A percentile compares a stretch with the other conserved stretches of the same genome.
phyloP scores from a whole-genome alignment of 805 yeast genomes.

The Candida nanaspora region DNA sequence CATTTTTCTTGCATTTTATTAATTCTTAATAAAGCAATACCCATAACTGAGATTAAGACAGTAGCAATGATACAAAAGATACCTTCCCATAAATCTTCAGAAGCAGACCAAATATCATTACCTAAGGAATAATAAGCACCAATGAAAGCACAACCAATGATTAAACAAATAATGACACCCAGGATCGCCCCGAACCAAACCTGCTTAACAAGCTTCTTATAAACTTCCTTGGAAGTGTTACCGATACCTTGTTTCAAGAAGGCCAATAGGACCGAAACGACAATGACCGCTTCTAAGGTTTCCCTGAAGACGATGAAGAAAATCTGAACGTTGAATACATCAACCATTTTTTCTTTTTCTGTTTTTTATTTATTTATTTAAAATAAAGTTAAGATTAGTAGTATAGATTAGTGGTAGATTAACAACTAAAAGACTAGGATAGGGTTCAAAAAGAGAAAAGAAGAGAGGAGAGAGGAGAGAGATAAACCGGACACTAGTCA shows the following conservation, averaged over 20 bases:
- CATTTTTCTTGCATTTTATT: constrained; percentile 96
- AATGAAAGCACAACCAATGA: constrained; percentile 87
- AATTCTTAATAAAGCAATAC: constrained; percentile 91
- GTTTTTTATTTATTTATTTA: too few relatives aligned
- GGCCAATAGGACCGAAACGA: constrained; percentile 85
- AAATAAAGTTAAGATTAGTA: too few relatives aligned
- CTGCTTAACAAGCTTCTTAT: constrained; percentile 62
- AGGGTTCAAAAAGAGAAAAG: not conserved
- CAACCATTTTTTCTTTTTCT: constrained; percentile 23
- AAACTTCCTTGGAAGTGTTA: constrained; percentile 38
- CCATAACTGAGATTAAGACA: constrained; percentile 85
- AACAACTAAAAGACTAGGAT: too few relatives aligned
- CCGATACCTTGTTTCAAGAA: constrained; percentile 88
- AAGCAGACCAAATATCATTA: constrained; percentile 73
- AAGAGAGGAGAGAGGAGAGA: not conserved
- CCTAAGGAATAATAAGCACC: constrained; percentile 84
- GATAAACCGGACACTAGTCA: not conserved
- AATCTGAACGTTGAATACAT: constrained; percentile 62
- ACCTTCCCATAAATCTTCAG: constrained; percentile 98
- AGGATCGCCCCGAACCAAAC: constrained; percentile 77
- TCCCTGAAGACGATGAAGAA: constrained; percentile 93
- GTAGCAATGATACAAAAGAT: constrained; percentile 87
- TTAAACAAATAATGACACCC: constrained; percentile 75
- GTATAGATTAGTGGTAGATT: too few relatives aligned
- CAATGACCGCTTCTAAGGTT: constrained; percentile 84